These are phyloP conservation scores for Flaveria bidentis DNA, from an alignment of 129 eudicot species.

Conservation along the genomic window DNA sequence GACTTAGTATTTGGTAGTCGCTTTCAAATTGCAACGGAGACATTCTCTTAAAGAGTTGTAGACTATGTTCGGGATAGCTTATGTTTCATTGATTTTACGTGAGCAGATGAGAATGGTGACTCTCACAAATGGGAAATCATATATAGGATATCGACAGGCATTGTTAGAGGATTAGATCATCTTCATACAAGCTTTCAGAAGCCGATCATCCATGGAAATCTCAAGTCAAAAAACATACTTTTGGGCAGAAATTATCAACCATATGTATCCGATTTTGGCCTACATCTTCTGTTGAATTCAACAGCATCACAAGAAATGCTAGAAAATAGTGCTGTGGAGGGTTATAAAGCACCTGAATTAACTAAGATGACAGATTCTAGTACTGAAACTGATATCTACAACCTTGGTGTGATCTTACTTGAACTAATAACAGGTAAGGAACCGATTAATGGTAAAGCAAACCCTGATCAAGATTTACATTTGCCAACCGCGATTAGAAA, in stretches of 20 bases:
- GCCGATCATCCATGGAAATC: slow-evolving; percentile 89
- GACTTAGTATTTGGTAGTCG: no score
- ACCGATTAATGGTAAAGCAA: slow-evolving; percentile 54
- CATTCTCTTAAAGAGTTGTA: background rate
- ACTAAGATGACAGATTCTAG: slow-evolving; percentile 69
- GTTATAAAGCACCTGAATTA: slow-evolving; percentile 90
- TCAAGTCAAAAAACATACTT: slow-evolving; percentile 74
- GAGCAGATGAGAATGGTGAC: slow-evolving; percentile 71
- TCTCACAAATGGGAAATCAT: slow-evolving; percentile 76
- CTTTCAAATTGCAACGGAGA: no score
- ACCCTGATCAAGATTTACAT: slow-evolving; percentile 57
- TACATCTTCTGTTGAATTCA: slow-evolving; percentile 70
- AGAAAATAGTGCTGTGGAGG: slow-evolving; percentile 69
- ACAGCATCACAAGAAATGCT: slow-evolving; percentile 76
- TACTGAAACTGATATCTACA: slow-evolving; percentile 68
- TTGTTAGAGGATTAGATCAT: slow-evolving; percentile 64
- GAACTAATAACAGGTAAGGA: slow-evolving; percentile 74
- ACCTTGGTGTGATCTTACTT: slow-evolving; percentile 80
- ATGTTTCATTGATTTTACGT: slow-evolving; percentile 13
- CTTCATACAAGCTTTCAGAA: slow-evolving; percentile 67
- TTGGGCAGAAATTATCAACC: slow-evolving; percentile 63
- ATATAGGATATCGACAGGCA: slow-evolving; percentile 59
- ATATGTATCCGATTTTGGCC: slow-evolving; percentile 71
- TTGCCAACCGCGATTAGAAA: slow-evolving; percentile 60
- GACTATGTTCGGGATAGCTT: background rate